Evolutionary conservation across 306 rosid species (phyloP).

Genomic region (Aeschynomene evenia): DNA sequence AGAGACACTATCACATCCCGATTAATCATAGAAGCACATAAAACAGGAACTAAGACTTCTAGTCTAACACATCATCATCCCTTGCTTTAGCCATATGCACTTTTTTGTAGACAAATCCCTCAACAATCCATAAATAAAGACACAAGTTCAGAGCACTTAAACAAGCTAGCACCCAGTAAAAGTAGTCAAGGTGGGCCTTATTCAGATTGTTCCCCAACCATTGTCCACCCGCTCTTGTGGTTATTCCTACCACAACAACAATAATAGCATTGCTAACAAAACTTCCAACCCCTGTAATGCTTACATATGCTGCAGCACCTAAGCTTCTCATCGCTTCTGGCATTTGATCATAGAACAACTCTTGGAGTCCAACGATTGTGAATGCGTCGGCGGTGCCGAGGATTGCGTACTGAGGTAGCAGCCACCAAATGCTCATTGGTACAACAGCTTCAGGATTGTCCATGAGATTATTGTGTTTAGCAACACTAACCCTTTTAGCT

Average conservation of each 20-base stretch:
- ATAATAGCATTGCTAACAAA: slow-evolving; percentile 39
- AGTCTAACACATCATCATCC: too few relatives aligned
- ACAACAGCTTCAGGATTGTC: slow-evolving; percentile 32
- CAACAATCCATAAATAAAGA: slow-evolving; percentile 36
- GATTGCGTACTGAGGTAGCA: slow-evolving; percentile 53
- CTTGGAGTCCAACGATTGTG: slow-evolving; percentile 47
- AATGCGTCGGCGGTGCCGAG: slow-evolving; percentile 39
- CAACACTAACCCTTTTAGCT: slow-evolving; percentile 37
- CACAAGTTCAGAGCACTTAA: slow-evolving; percentile 40
- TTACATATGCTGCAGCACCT: slow-evolving; percentile 54
- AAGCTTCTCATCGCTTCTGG: slow-evolving; percentile 48
- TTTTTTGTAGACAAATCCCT: slow-evolving; percentile 42
- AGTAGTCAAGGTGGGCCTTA: slow-evolving; percentile 48
- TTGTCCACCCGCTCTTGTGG: slow-evolving; percentile 11
- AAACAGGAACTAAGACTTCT: too few relatives aligned
- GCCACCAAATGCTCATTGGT: slow-evolving; percentile 55
- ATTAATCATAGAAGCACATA: too few relatives aligned
- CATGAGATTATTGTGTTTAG: slow-evolving; percentile 26
- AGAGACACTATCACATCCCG: too few relatives aligned
- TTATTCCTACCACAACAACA: slow-evolving; percentile 28
- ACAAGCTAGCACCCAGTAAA: slow-evolving; percentile 50
- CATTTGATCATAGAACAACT: slow-evolving; percentile 55
- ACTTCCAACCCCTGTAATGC: slow-evolving; percentile 45
- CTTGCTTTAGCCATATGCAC: too few relatives aligned
- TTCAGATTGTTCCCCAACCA: slow-evolving; percentile 55